These are phyloP conservation scores for Naganishia sp. DNA, from an alignment of 1,284 basidiomycete genomes.

Conservation along the genomic window DNA sequence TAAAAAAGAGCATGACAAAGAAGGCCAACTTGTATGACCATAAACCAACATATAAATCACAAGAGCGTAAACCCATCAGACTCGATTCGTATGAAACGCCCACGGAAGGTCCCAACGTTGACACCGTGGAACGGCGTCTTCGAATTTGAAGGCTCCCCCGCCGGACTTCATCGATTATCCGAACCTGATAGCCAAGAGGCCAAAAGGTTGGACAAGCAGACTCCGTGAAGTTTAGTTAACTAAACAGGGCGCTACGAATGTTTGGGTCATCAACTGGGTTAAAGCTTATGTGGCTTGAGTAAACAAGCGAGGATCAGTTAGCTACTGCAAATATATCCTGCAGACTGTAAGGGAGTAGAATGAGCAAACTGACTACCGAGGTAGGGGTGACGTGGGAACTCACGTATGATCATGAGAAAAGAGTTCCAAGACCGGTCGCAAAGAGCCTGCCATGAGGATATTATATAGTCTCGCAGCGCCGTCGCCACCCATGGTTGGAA, in stretches of 20 bases:
- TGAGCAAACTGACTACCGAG: slow-evolving; percentile 3
- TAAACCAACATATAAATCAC: neutral
- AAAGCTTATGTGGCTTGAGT: slow-evolving; percentile 37
- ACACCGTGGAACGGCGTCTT: slow-evolving; percentile 26
- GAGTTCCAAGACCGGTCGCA: neutral
- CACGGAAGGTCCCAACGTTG: slow-evolving; percentile 29
- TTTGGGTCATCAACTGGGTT: slow-evolving; percentile 37
- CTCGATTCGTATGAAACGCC: slow-evolving; percentile 31
- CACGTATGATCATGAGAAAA: slow-evolving; percentile 37
- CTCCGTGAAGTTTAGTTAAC: slow-evolving; percentile 31
- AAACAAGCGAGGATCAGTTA: slow-evolving; percentile 38
- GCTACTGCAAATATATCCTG: slow-evolving; percentile 38
- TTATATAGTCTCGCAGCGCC: slow-evolving; percentile 12
- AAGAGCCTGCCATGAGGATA: no score
- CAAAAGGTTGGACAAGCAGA: slow-evolving; percentile 19
- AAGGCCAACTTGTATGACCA: no score
- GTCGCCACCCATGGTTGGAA: neutral
- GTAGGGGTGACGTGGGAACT: slow-evolving; percentile 29
- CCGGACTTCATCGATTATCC: slow-evolving; percentile 32
- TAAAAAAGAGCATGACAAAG: no score
- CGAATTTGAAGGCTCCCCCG: slow-evolving; percentile 4
- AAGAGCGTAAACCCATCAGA: slow-evolving; percentile 29
- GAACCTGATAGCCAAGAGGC: slow-evolving; percentile 11
- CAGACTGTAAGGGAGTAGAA: slow-evolving; percentile 29
- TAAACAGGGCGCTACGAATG: slow-evolving; percentile 33